Evolutionary conservation across 495 filamentous ascomycete species (phyloP), one percentile per base, ranked within the genome.

Genomic region (Hypoxylon crocopeplum): DNA sequence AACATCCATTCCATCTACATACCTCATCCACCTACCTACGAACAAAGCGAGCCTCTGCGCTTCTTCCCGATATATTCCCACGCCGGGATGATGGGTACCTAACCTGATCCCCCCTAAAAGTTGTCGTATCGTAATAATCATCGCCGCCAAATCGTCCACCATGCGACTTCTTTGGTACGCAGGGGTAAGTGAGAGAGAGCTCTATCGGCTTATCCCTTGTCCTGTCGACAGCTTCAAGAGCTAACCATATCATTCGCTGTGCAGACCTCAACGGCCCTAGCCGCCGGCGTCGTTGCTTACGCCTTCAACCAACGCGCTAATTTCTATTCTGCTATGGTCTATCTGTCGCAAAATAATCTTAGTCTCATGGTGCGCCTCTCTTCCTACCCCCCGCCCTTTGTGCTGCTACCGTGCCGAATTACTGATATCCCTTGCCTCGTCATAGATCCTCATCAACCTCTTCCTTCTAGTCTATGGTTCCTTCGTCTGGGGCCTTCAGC

Each of bases 251-350:
- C 33, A 27, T 33, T 33, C 19, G 34, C n/a, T 51, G 22, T 19
- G 29, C 47, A 91, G 90, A 80, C 81, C 70, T 94, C 90, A 29
- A 82, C 86, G 69, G 84, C 84, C 74, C 84, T 93, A 68, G 93
- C 92, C 66, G 86, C 84, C 33, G 86, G 86, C 62, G 92, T 94
- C 32, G 79, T 98, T 52, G 74, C 95, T 41, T 92, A 91, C 66
- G 95, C 94, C 37, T 91, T 97, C 73, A 90, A 94, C 69, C 89
- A 98, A 74, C 84, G 94, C 60, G 83, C 94, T 48, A 98, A 98
- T 70, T 98, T 98, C 83, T 98, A 98, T 73, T 89, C 93, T 12
- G 92, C 93, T 46, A 92, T 90, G 72, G 95, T 98, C 24, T 96
- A 98, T 74, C 83, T 98, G 12, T 89, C 92, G 40, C 93, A 98